Evolutionary conservation across 2,329 filamentous ascomycete species (phyloP).

Genomic region (Colletotrichum ledebouriae): DNA sequence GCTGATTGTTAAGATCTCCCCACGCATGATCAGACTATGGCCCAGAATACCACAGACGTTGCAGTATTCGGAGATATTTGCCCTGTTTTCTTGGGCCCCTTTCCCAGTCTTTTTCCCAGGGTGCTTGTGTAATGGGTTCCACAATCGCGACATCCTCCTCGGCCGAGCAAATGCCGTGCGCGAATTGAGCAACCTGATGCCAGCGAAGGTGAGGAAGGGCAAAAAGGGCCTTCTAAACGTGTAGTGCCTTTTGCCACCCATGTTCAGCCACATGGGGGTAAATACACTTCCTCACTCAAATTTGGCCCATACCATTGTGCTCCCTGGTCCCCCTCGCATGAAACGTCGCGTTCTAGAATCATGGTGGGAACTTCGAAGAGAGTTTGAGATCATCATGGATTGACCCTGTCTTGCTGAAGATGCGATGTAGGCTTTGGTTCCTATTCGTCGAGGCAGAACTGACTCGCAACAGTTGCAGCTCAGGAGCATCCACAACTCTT

Average conservation of each 20-base stretch:
- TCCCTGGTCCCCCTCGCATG: slow-evolving; percentile 17
- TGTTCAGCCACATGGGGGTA: too few relatives aligned
- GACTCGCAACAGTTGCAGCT: background rate
- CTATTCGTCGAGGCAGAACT: slow-evolving; percentile 12
- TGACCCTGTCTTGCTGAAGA: slow-evolving; percentile 1
- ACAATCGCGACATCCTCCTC: slow-evolving; percentile 15
- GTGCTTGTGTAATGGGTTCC: slow-evolving; percentile 8
- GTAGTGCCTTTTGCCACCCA: too few relatives aligned
- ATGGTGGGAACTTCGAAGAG: slow-evolving; percentile 18
- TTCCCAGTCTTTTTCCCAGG: background rate
- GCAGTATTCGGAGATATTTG: background rate
- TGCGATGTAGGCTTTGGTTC: background rate
- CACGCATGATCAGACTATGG: slow-evolving; percentile 7
- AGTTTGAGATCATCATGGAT: slow-evolving; percentile 30
- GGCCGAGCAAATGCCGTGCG: slow-evolving; percentile 8
- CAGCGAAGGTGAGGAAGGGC: background rate
- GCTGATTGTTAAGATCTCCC: slow-evolving; percentile 19
- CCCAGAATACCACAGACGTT: background rate
- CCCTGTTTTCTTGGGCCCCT: background rate
- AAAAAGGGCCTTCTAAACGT: too few relatives aligned
- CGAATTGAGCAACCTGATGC: background rate
- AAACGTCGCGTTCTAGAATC: slow-evolving; percentile 37
- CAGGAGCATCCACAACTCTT: background rate
- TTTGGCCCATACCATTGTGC: too few relatives aligned
- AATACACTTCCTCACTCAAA: too few relatives aligned